These are phyloP conservation scores for Fragosphaeria purpurea DNA, from an alignment of 2,329 filamentous ascomycete species.

Conservation along the genomic window DNA sequence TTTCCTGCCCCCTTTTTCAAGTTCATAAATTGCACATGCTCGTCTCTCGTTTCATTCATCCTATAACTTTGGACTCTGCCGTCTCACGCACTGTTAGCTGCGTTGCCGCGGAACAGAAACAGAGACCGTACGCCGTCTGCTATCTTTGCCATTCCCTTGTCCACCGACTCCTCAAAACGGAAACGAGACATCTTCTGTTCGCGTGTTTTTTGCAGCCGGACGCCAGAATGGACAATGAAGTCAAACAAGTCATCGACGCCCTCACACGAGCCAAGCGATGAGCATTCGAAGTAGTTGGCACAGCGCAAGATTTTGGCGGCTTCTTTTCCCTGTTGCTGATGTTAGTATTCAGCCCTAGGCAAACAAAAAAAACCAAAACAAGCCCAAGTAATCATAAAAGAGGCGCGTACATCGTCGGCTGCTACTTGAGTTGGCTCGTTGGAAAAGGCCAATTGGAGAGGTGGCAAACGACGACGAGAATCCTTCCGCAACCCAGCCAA, in stretches of 20 bases:
- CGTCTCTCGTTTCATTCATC: too few relatives aligned
- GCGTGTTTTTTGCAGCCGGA: conserved; percentile 8
- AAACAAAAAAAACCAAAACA: not conserved
- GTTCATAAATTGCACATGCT: not conserved
- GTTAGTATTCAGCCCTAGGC: not conserved
- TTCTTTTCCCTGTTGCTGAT: conserved; percentile 3
- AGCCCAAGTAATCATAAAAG: not conserved
- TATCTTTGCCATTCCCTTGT: conserved; percentile 13
- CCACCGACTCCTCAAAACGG: conserved; percentile 11
- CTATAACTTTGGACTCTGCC: too few relatives aligned
- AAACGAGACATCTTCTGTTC: conserved; percentile 11
- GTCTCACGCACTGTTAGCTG: too few relatives aligned
- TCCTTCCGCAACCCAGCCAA: conserved; percentile 16
- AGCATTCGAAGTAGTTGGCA: conserved; percentile 15
- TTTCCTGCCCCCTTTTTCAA: not conserved
- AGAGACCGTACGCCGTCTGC: conserved; percentile 11
- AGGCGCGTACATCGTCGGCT: conserved; percentile 1
- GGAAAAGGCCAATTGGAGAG: conserved; percentile 12
- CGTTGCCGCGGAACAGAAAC: conserved; percentile 6
- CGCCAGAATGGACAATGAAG: conserved; percentile 9
- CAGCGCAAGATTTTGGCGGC: conserved; percentile 7
- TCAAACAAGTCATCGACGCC: conserved; percentile 13
- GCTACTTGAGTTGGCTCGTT: conserved; percentile 11
- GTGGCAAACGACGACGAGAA: conserved; percentile 10
- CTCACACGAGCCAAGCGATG: conserved; percentile 11